Percentiles rank a stretch among this genome's conserved stretches.
Conservation (phyloP, 2,329 filamentous ascomycete species). For the Colletotrichum magnum region DNA sequence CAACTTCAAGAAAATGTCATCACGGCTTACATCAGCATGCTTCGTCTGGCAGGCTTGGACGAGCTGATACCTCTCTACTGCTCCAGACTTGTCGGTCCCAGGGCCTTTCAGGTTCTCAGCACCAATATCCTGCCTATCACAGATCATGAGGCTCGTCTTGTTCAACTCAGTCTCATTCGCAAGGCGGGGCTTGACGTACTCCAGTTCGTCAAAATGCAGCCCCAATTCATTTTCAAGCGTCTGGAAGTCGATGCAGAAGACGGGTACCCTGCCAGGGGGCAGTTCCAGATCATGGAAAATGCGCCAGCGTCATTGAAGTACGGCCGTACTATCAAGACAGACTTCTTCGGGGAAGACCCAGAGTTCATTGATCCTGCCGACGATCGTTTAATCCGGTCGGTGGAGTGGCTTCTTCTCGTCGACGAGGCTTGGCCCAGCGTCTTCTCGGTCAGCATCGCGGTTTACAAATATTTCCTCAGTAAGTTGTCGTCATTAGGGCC, state of each 20-base stretch:
- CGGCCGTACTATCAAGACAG: slow-evolving; percentile 76
- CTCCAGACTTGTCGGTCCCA: slow-evolving; percentile 77
- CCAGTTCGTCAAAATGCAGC: slow-evolving; percentile 80
- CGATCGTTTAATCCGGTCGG: slow-evolving; percentile 79
- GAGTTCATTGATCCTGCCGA: slow-evolving; percentile 72
- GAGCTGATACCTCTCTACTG: slow-evolving; percentile 91
- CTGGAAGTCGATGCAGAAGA: slow-evolving; percentile 52
- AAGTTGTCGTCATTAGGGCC: slow-evolving; percentile 58
- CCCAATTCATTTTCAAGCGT: slow-evolving; percentile 65
- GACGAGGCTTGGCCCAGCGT: slow-evolving; percentile 80
- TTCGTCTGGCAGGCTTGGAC: slow-evolving; percentile 80
- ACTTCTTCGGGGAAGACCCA: slow-evolving; percentile 78
- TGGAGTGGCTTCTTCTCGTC: slow-evolving; percentile 88
- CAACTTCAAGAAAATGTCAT: slow-evolving; percentile 81
- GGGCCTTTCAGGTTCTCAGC: slow-evolving; percentile 80
- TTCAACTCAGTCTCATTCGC: slow-evolving; percentile 81
- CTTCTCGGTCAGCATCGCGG: slow-evolving; percentile 76
- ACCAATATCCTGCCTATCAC: slow-evolving; percentile 82
- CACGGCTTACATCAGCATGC: slow-evolving; percentile 83
- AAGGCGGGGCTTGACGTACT: slow-evolving; percentile 80
- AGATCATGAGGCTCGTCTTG: slow-evolving; percentile 73
- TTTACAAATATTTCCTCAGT: slow-evolving; percentile 91
- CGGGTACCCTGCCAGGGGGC: slow-evolving; percentile 54
- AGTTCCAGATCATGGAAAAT: slow-evolving; percentile 67
- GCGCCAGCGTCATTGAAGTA: slow-evolving; percentile 66